A percentile compares a stretch with the other conserved stretches of the same genome.
Evolutionary conservation across 1,139 yeast species (phyloP).

Genomic region (Komagataea norvegica): DNA sequence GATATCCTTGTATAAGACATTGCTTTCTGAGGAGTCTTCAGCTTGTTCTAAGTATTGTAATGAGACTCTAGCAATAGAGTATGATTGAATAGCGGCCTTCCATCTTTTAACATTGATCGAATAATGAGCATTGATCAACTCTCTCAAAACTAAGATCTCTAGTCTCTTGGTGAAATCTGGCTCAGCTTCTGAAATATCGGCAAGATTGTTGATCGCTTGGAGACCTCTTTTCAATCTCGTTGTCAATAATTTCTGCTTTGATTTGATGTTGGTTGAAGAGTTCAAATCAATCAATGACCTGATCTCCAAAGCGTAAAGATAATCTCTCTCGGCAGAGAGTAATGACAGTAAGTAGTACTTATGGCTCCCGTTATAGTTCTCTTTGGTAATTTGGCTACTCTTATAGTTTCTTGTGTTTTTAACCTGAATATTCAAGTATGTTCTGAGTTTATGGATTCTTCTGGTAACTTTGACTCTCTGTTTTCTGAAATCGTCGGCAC

Average conservation of each 20-base stretch:
- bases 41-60: conserved; percentile 43
- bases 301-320: conserved; percentile 64
- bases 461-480: conserved; percentile 43
- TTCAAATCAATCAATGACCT: conserved; percentile 54
- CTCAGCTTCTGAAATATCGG: conserved; percentile 38
- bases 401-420: conserved; percentile 53
- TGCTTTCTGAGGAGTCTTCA: conserved; percentile 29
- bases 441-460: conserved; percentile 52
- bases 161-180: conserved; percentile 35
- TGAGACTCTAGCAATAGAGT: conserved; percentile 58
- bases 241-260: conserved; percentile 48
- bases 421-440: conserved; percentile 50
- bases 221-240: conserved; percentile 69
- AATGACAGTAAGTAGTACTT: conserved; percentile 47
- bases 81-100: conserved; percentile 46
- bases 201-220: conserved; percentile 40
- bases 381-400: conserved; percentile 41
- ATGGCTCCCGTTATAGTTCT: conserved; percentile 44
- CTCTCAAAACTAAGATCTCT: conserved; percentile 57
- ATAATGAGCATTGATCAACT: conserved; percentile 56
- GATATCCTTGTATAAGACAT: conserved; percentile 50
- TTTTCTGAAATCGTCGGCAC: conserved; percentile 45
- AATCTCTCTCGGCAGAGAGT: conserved; percentile 61
- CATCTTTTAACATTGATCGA: conserved; percentile 58
- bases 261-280: conserved; percentile 32